Base-by-base conservation (phyloP, 1,284 basidiomycete genomes). In the Fistulinella cinereoalba region DNA sequence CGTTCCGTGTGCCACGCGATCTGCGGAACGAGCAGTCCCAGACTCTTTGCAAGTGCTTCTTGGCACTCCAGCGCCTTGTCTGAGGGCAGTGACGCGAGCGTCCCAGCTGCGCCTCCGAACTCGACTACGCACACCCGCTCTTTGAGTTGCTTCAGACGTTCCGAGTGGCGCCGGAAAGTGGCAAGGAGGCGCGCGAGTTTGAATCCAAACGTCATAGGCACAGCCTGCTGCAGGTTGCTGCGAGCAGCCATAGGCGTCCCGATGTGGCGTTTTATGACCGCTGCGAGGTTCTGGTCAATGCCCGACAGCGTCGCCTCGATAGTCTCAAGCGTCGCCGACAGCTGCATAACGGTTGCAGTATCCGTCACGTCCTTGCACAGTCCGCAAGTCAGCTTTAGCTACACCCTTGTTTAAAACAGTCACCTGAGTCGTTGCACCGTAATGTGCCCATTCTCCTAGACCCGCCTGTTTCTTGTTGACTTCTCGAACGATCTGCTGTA, bases 1-100 rank as follows among this genome's bases (percentile, higher is more conserved):
- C 72, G 56, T 49, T 75, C 72, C 0, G 73, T 72, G 50, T 74
- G 71, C 72, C 72, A 75, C 12, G 71, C 69, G 7, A 74, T 73
- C 24, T 72, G 70, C 1, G 73, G 69, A 16, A 61, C 56, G 3
- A 54, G 50, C 16, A 75, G 52, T 3, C 62, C 60, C 16, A 74
- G 56, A 44, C 60, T 49, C 21, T 61, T 50, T 1, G 70, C 68
- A 3, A 75, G 57, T 11, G 47, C 62, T 49, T 62, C 57, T 47
- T 75, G 72, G 25, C 71, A 67, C 52, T 60, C 27, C 15, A 73
- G 28, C 19, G 65, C 73, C n/a, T 64, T 52, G n/a, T 68, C 66
- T 24, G 65, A 59, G 11, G 68, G 59, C 13, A 75, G 63, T 4
- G 72, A 69, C 8, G 70, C 73, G 4, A 75, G 62, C 4, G 73